Conservation (phyloP, 495 filamentous ascomycete genomes). For the Massariosphaeria phaeospora region DNA sequence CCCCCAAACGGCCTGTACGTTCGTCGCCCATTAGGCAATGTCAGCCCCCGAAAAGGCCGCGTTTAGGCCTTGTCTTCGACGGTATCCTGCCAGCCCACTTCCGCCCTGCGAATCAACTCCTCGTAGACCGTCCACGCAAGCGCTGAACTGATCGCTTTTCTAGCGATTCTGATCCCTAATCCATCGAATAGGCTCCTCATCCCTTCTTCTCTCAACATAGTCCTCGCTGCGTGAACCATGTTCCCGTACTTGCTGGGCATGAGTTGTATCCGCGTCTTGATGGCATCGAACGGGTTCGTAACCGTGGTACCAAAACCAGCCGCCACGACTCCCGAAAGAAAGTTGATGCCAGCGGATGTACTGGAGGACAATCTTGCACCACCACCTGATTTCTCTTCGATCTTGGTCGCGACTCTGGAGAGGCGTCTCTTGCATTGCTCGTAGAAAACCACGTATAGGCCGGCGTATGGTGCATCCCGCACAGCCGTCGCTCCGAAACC, state of each 20-base stretch:
- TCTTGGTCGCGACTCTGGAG: constrained; percentile 34
- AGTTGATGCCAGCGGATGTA: constrained; percentile 65
- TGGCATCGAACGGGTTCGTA: constrained; percentile 93
- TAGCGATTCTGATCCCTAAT: constrained; percentile 75
- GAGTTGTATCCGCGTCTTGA: constrained; percentile 93
- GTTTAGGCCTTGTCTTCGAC: constrained; percentile 16
- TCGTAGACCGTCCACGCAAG: constrained; percentile 97
- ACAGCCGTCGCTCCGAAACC: constrained; percentile 93
- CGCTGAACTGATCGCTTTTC: constrained; percentile 88
- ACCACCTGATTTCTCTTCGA: constrained; percentile 19
- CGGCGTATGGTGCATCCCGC: constrained; percentile 91
- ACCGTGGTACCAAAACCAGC: constrained; percentile 76
- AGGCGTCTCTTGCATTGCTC: constrained; percentile 76
- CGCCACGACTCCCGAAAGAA: constrained; percentile 70
- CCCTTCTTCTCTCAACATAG: constrained; percentile 81
- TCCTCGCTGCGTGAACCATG: constrained; percentile 66
- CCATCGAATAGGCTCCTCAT: constrained; percentile 79
- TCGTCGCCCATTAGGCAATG: too few species aligned
- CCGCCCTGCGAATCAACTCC: constrained; percentile 74
- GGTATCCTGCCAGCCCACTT: constrained; percentile 51
- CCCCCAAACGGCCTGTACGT: too few species aligned
- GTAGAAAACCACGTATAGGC: constrained; percentile 91
- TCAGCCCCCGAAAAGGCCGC: too few species aligned
- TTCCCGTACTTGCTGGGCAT: constrained; percentile 80
- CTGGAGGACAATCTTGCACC: constrained; percentile 14